Evolutionary conservation across 257 asterid genomes (phyloP).

Genomic region (Jaltomata sinuosa): DNA sequence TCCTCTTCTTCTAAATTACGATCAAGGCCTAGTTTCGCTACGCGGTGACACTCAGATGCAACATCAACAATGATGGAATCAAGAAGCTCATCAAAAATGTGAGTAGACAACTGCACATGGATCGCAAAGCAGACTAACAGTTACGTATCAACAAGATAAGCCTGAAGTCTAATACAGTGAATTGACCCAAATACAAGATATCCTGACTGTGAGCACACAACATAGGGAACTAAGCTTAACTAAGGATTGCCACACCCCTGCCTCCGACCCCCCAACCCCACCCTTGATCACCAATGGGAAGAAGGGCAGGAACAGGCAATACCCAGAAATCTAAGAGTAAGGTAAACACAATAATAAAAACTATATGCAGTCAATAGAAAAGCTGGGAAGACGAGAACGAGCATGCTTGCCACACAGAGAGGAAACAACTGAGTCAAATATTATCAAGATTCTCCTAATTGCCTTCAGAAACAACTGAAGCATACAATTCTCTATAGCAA

Average conservation of each 20-base stretch:
- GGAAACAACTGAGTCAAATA: background rate
- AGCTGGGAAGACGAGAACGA: background rate
- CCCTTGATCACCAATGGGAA: background rate
- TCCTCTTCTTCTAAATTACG: constrained; percentile 69
- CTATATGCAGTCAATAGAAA: background rate
- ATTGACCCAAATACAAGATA: background rate
- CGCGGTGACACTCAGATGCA: constrained; percentile 94
- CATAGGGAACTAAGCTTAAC: background rate
- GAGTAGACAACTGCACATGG: constrained; percentile 49
- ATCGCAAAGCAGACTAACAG: background rate
- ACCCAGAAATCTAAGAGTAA: background rate
- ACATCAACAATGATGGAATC: constrained; percentile 78
- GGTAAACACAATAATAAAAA: background rate
- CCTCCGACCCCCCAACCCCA: background rate
- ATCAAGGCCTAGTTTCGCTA: constrained; percentile 83
- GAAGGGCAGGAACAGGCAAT: background rate
- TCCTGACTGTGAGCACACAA: background rate
- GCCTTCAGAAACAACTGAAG: background rate
- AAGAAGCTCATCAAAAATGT: constrained; percentile 52
- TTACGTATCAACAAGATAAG: background rate
- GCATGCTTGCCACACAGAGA: background rate
- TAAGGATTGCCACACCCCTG: background rate
- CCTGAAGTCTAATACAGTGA: background rate
- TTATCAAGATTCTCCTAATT: background rate
- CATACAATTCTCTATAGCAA: background rate